Percentiles rank a stretch among this genome's conserved stretches.
Conservation (phyloP, 1,139 yeast species). For the Saccharomyces hybrid region DNA sequence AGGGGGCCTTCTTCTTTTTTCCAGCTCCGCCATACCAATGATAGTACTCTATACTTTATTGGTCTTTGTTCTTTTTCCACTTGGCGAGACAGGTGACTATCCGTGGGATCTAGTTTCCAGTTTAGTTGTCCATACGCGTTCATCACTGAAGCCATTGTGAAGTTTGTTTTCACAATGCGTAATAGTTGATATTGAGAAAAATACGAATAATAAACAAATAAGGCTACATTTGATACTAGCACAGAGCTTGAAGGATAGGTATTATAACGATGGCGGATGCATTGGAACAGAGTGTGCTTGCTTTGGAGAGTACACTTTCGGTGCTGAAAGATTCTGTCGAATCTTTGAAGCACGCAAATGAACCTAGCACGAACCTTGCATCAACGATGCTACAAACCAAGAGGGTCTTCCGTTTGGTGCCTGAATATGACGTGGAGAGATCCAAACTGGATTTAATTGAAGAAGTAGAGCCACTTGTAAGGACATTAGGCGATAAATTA, state of each 20-base stretch:
- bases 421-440: constrained; percentile 34
- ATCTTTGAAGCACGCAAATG: constrained; percentile 13
- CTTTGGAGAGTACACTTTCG: constrained; percentile 19
- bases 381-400: constrained; percentile 23
- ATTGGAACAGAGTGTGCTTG: constrained; percentile 18
- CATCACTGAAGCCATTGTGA: background rate
- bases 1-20: constrained; percentile 12
- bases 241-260: background rate
- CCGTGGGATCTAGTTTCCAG: background rate
- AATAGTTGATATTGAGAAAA: background rate
- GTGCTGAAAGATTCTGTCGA: constrained; percentile 17
- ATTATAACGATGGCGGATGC: constrained; percentile 16
- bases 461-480: constrained; percentile 36
- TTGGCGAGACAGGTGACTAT: background rate
- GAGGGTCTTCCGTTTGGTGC: constrained; percentile 34
- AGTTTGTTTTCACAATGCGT: background rate
- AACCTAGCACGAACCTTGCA: constrained; percentile 19
- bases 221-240: too few species aligned
- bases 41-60: too few species aligned
- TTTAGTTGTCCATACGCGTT: background rate
- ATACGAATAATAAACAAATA: background rate
- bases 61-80: background rate
- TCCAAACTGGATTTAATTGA: constrained; percentile 33
- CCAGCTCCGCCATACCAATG: constrained; percentile 11
- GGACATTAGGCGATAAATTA: constrained; percentile 32